Evolutionary conservation across 768 basidiomycete genomes (phyloP), one percentile per base, ranked within the genome.

Genomic region (Leccinum arenicola): DNA sequence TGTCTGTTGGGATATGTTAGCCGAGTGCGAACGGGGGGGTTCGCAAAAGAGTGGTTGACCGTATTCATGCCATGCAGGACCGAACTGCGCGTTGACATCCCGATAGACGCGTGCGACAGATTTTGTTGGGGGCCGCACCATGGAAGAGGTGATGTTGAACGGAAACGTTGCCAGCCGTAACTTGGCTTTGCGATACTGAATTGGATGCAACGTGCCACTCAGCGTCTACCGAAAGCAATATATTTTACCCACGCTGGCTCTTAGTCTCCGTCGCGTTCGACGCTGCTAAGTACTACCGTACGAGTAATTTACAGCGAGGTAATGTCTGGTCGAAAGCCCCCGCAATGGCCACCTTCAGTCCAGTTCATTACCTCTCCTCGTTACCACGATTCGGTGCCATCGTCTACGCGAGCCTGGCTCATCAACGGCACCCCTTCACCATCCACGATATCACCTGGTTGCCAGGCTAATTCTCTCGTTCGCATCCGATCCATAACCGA

Each of bases 31-130:
- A 7, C 31, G 7, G 40, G 33, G n/a, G 49, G 23, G 48, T 23
- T 40, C 11, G 64, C 21, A 6, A 31, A 4, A 45, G 57, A 45
- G 19, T 31, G 61, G 70, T 79, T 66, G 64, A 95, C 95, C 95
- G 72, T 97, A 97, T 84, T 97, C 95, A 73, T 93, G 88, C 95
- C 95, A 97, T 63, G 91, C 84, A 60, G 92, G 84, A 19, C 95
- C 95, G 63, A 93, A 79, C 70, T 87, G 87, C 66, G 84, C 82
- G 73, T 96, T 96, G 68, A 94, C 93, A 75, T 95, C 88, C 56
- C 88, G 75, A 71, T 97, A 97, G 45, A 95, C 87, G 68, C 91
- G 87, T 67, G 91, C 84, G 52, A 93, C 88, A 50, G 91, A 93
- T 74, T 88, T 89, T 56, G 84, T 80, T 49, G 84, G 77, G 65